Base-by-base conservation (phyloP, 2,329 filamentous ascomycete species). In the Colletotrichum cordylinicola region DNA sequence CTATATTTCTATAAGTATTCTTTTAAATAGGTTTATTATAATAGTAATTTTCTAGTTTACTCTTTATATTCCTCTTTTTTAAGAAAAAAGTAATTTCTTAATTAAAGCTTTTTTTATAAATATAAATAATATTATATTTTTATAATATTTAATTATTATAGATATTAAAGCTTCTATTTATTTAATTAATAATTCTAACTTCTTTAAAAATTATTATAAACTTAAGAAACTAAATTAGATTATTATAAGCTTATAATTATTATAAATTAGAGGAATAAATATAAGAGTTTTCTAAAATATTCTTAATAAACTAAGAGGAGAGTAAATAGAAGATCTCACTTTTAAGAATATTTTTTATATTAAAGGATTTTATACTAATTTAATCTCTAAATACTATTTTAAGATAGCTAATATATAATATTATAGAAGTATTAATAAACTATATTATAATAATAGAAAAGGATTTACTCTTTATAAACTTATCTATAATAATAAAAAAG, bases 11-110 rank as follows among this genome's bases (percentile, higher is more conserved):
- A 55, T 55, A 21, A 21, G 2, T 55, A 55, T 55, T 55, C 6
- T 0, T 4, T 21, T 27, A 15, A 27, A 55, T 27, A 21, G 1
- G 10, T 39, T 55, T 55, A 21, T 1, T 27, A 55, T 3, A 24
- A 27, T 55, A 55, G 2, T 0, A 15, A 21, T 27, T 2, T 0
- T 56, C 8, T 27, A 56, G 0, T 56, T 2, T 27, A 21, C 8
- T 15, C 8, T 56, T 8, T 27, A n/a, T 8, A 0, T 56, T 56
- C 2, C 4, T 56, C 12, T 8, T 1, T 10, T 21, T 48, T 72
- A 64, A 75, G 18, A 37, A 8, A n/a, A 39, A 29, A 1, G 3
- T 8, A 15, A 8, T 3, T 16, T 56, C 0, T 24, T 27, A 56
- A 16, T 56, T 13, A 24, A 56, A 13, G 2, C 6, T 56, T 56